Evolutionary conservation across 768 basidiomycete species (phyloP), one percentile per base, ranked within the genome.

Genomic region (Hypsizygus marmoreus): DNA sequence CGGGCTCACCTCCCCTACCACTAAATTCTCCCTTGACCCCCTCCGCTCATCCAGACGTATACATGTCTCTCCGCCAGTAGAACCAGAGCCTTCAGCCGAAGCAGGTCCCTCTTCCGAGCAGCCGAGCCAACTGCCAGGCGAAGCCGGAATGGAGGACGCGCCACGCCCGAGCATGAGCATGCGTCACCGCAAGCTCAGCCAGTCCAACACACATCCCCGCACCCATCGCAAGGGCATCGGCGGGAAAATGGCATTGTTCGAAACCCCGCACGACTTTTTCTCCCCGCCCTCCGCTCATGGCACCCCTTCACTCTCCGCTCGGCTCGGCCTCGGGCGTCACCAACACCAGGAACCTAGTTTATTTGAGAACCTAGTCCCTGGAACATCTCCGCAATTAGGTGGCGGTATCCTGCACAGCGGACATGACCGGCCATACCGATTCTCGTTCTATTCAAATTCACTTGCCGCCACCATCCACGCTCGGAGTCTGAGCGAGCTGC

Each of bases 361-460:
- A 24, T 47, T 38, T 12, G 56, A 54, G 22, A 23, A n/a, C 25
- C 16, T 40, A 12, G 24, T 40, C 5, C 26, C 29, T 23, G 38
- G 26, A n/a, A 19, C 42, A 10, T 39, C 50, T 6, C 46, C 51
- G 1, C 30, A 41, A 4, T 28, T 33, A 30, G 46, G 43, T 16
- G 67, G 52, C 39, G 71, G 70, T 6, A 71, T 77, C 39, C 65
- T 75, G 17, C 68, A 74, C 40, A 72, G 75, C 3, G 82, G 78
- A 0, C 86, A 93, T 53, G 92, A 94, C 58, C 76, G 93, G 58
- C 95, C 95, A 7, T 98, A 97, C 61, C 81, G 97, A 34, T 99
- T 98, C 70, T 97, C 97, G 0, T 99, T 98, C 71, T 99, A 98
- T 69, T 97, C 92, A 13, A 98, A 97, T 58, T 79, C 87, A 4